Percentiles rank a stretch among this genome's conserved stretches.
Conservation (phyloP, 2,329 filamentous ascomycete genomes). For the Neodidymelliopsis sp. region DNA sequence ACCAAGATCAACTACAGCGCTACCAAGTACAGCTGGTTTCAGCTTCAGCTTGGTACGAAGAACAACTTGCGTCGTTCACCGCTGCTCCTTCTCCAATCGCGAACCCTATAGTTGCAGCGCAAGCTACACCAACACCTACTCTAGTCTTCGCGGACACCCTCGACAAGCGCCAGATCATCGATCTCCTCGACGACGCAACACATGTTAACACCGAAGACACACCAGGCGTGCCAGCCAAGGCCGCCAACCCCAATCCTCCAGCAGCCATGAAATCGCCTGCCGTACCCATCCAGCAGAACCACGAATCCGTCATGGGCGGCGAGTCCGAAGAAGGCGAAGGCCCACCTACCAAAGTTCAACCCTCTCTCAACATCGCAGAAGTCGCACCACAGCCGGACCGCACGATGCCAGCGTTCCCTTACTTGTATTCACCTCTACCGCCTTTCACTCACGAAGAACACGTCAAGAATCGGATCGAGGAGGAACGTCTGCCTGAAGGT, state of each 20-base stretch:
- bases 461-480: conserved; percentile 47
- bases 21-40: conserved; percentile 45
- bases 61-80: conserved; percentile 37
- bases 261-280: conserved; percentile 20
- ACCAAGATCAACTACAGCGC: conserved; percentile 44
- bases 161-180: conserved; percentile 37
- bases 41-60: conserved; percentile 41
- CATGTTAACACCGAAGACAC: conserved; percentile 15
- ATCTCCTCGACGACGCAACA: conserved; percentile 33
- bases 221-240: conserved; percentile 5
- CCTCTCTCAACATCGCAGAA: conserved; percentile 19
- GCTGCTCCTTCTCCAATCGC: conserved; percentile 22
- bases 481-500: conserved; percentile 61
- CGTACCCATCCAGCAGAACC: conserved; percentile 10
- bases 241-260: conserved; percentile 11
- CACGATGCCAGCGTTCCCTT: conserved; percentile 38
- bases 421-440: conserved; percentile 39
- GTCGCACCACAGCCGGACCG: conserved; percentile 21
- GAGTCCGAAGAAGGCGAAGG: conserved; percentile 31
- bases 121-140: conserved; percentile 27
- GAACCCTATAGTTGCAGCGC: conserved; percentile 12
- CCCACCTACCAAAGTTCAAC: conserved; percentile 34
- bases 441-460: conserved; percentile 47
- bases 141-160: conserved; percentile 30
- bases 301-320: conserved; percentile 26